Base-by-base conservation (phyloP, 768 basidiomycete species). In the Galerina sulciceps region DNA sequence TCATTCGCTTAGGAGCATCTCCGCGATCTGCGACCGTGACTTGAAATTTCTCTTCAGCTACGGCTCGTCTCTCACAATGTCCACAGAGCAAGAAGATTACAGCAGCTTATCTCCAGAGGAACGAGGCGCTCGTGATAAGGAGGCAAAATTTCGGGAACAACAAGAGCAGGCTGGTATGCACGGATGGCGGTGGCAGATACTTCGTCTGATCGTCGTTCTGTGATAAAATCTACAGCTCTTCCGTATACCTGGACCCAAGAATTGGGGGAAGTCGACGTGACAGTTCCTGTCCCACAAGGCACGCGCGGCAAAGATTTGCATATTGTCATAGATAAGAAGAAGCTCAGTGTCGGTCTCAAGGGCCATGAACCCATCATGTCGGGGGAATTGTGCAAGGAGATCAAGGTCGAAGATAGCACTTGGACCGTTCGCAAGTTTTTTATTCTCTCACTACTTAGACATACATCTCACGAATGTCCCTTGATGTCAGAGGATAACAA, bases 341-440 rank as follows among this genome's bases (percentile, higher is more conserved):
- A 84, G 66, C 83, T 99, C 48, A 88, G 82, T 64, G 87, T 96
- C 15, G 87, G 90, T 31, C 69, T 99, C 45, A 99, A 96, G 74
- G 90, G 91, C 26, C 79, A 91, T 60, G 92, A 94, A 38, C 85
- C 87, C 22, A 92, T 98, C 68, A 69, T 99, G 67, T 82, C 83
- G n/a, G 97, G 97, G 14, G 90, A 95, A 57, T 81, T 99, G 37
- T 95, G 91, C 78, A 89, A 89, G 67, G 95, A 96, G 60, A 89
- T 99, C 77, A 95, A 96, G 69, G 79, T 97, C 47, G 97, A 97
- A 62, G 97, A 99, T 45, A 96, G 94, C 58, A 96, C 95, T 13
- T 99, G 97, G 97, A 95, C 92, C 6, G 71, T 99, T 37, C 88
- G 96, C 96, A 62, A 55, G 87, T 81, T 41, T 3, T 2, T 4